These are phyloP conservation scores for Lipomyces lipofer DNA, from an alignment of 805 yeast species.

Conservation along the genomic window DNA sequence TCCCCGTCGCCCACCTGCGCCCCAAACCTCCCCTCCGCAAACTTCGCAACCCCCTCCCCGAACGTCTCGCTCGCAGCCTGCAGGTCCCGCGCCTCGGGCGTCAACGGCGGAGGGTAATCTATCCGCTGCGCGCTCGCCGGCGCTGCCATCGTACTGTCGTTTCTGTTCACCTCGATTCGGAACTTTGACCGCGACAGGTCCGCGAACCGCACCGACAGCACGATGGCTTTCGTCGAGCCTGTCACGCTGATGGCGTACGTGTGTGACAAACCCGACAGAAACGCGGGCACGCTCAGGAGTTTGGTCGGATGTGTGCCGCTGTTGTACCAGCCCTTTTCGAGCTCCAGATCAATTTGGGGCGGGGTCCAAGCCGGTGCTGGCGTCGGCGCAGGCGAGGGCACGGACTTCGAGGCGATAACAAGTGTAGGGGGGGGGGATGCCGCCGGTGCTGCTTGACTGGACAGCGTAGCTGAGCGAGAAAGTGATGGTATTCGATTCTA, in stretches of 20 bases:
- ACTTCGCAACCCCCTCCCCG: slow-evolving; percentile 40
- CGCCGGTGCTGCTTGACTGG: too few species aligned
- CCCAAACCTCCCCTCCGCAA: slow-evolving; percentile 40
- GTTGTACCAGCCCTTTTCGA: slow-evolving; percentile 34
- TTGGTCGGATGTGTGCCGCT: slow-evolving; percentile 21
- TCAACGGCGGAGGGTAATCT: slow-evolving; percentile 46
- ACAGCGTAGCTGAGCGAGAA: too few species aligned
- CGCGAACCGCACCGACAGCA: slow-evolving; percentile 36
- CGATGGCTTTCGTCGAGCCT: slow-evolving; percentile 30
- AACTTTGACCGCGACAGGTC: slow-evolving; percentile 40
- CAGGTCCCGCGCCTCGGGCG: slow-evolving; percentile 38
- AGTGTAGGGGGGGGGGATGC: neutral
- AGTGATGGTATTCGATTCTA: slow-evolving; percentile 24
- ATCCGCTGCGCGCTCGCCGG: slow-evolving; percentile 40
- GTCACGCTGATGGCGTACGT: slow-evolving; percentile 27
- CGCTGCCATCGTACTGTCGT: slow-evolving; percentile 40
- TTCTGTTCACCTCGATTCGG: slow-evolving; percentile 36
- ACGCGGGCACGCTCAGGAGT: slow-evolving; percentile 34
- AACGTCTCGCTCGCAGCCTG: slow-evolving; percentile 33
- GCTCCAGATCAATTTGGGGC: slow-evolving; percentile 32
- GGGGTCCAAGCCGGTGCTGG: slow-evolving; percentile 20
- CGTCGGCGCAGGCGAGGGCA: slow-evolving; percentile 9
- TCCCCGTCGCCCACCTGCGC: slow-evolving; percentile 42
- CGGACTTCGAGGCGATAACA: neutral
- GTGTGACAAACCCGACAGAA: slow-evolving; percentile 34